phyloP scores from a whole-genome alignment of 1,139 yeast genomes.

The Dujonia santamariae region DNA sequence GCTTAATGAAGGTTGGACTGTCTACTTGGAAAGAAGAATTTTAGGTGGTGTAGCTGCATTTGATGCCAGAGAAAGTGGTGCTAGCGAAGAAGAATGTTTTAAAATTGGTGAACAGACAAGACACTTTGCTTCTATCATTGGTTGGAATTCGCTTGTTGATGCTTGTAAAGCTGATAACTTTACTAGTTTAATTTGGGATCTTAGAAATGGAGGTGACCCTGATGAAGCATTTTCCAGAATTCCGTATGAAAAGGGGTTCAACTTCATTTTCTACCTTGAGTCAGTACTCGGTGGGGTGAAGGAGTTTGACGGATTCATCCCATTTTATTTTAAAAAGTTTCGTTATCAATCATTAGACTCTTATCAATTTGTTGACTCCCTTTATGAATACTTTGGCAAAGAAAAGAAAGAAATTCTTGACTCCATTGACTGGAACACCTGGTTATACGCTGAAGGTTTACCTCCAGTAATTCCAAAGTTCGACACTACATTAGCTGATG shows the following conservation, averaged over 20 bases:
- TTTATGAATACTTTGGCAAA: slow-evolving; percentile 26
- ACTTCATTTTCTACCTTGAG: slow-evolving; percentile 30
- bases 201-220: slow-evolving; percentile 23
- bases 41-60: slow-evolving; percentile 28
- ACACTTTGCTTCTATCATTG: slow-evolving; percentile 29
- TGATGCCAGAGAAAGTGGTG: slow-evolving; percentile 22
- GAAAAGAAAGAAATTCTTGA: slow-evolving; percentile 17
- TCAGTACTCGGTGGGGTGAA: slow-evolving; percentile 23
- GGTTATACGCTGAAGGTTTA: slow-evolving; percentile 30
- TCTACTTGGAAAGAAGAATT: slow-evolving; percentile 34
- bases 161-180: slow-evolving; percentile 18
- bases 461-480: slow-evolving; percentile 27
- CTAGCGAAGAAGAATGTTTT: slow-evolving; percentile 12
- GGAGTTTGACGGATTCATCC: slow-evolving; percentile 31
- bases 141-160: slow-evolving; percentile 28
- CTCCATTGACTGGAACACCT: slow-evolving; percentile 23
- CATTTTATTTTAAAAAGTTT: slow-evolving; percentile 29
- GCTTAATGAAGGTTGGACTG: slow-evolving; percentile 42
- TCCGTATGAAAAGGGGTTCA: slow-evolving; percentile 38
- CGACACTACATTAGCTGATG: slow-evolving; percentile 31
- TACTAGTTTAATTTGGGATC: slow-evolving; percentile 29
- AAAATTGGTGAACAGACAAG: slow-evolving; percentile 29
- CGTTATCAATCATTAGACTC: slow-evolving; percentile 30
- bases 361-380: slow-evolving; percentile 26
- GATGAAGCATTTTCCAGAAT: slow-evolving; percentile 34